Evolutionary conservation across 2,329 filamentous ascomycete genomes (phyloP), one percentile per base, ranked within the genome.

Genomic region (Penicillium sp.): DNA sequence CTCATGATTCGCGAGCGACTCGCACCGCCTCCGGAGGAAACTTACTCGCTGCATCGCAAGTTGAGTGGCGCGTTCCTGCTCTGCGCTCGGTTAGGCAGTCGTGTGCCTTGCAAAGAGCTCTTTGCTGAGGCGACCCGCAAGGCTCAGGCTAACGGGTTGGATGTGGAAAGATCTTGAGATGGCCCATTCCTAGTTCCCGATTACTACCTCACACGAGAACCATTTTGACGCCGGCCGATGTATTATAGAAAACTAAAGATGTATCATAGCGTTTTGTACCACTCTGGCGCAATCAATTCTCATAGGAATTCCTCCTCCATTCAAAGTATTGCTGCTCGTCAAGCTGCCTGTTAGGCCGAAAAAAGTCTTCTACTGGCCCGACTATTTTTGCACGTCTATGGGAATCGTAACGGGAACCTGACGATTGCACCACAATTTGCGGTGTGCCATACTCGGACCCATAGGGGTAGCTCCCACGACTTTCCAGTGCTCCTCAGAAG

Each of bases 1-100:
- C 75, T 95, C 45, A 98, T 98, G 93, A 77, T 98, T 40, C 81
- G 82, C 48, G 93, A 98, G 74, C 75, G 93, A 33, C 73, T 98
- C 18, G 83, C 88, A 12, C 91, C 93, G 25, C 93, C 94, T 25
- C 93, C 93, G 0, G 94, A 98, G 72, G 93, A 98, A 76, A 98
- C 93, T 45, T 98, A 98, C 65, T 91, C 86, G 66, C 71, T 98
- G 61, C 93, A 98, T 70, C 81, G 93, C 51, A 98, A 98, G 73
- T 73, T 98, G 46, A 95, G 90, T 66, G 93, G 93, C 0, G 94
- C 93, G 0, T 98, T 98, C 66, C 70, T 98, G 62, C 76, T 98
- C 13, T 98, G 93, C 68, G 90, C 93, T 0, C 80, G 83, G 56
- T 67, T 98, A 50, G 90, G 88, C 3, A 95, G 89, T 66, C 79